Percentiles rank a stretch among this genome's conserved stretches.
Conservation (phyloP, 2,329 filamentous ascomycete species). For the Ophiognomonia clavigignenti-juglandacearum region DNA sequence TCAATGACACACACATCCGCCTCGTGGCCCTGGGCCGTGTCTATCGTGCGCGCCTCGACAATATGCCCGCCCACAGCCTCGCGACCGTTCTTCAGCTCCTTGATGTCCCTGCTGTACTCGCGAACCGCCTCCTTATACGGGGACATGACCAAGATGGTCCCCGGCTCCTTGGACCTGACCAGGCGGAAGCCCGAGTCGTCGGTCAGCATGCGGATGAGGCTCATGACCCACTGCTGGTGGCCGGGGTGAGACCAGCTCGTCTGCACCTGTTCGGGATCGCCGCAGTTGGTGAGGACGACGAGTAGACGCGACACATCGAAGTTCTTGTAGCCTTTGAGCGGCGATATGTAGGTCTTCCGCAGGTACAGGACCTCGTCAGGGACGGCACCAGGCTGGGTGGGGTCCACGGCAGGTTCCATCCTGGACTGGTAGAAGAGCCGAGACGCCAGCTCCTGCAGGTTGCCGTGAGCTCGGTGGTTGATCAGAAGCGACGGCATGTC, state of each 20-base stretch:
- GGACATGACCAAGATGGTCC: constrained; percentile 38
- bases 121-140: constrained; percentile 35
- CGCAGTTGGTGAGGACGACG: neutral
- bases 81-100: constrained; percentile 23
- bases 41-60: constrained; percentile 38
- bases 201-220: neutral
- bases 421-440: neutral
- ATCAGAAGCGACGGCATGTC: neutral
- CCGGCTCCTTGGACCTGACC: constrained; percentile 22
- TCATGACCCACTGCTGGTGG: neutral
- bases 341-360: neutral
- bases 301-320: neutral
- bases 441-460: neutral
- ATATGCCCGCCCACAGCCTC: constrained; percentile 23
- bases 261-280: neutral
- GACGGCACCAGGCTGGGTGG: neutral
- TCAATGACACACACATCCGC: constrained; percentile 44
- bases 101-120: constrained; percentile 28
- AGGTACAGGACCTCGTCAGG: neutral
- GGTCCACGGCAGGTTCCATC: neutral
- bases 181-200: constrained; percentile 27
- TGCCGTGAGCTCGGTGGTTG: constrained; percentile 1
- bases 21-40: constrained; percentile 42
- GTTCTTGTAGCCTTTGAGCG: neutral
- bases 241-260: neutral